Conservation (phyloP, 2,329 filamentous ascomycete genomes). For the Clarireedia homoeocarpa region DNA sequence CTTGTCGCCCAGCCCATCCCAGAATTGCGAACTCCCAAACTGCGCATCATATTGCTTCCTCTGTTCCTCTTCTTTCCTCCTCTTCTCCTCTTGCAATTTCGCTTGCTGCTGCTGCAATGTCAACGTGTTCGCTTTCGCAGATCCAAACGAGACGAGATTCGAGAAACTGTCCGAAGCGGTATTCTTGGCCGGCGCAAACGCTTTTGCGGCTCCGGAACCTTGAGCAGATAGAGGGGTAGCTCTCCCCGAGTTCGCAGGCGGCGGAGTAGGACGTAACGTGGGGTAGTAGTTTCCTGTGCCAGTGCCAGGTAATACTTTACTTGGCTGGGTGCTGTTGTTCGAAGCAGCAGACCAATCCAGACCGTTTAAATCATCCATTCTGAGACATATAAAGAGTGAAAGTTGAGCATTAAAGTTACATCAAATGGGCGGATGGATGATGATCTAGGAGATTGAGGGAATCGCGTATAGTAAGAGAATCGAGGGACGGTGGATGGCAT, state of each 20-base stretch:
- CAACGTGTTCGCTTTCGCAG: conserved; percentile 56
- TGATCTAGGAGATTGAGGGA: neutral
- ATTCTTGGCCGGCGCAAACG: conserved; percentile 36
- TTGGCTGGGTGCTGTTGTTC: conserved; percentile 27
- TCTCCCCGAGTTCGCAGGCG: conserved; percentile 42
- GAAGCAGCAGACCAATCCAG: conserved; percentile 47
- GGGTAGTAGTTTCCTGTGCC: conserved; percentile 39
- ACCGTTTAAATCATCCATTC: conserved; percentile 55
- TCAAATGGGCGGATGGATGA: neutral
- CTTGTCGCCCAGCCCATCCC: conserved; percentile 60
- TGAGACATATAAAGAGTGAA: conserved; percentile 11
- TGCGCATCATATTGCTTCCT: conserved; percentile 65
- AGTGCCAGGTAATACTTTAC: conserved; percentile 35
- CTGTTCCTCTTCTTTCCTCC: conserved; percentile 66
- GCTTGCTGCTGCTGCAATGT: conserved; percentile 72
- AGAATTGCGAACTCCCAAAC: conserved; percentile 70
- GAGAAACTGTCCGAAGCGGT: conserved; percentile 64
- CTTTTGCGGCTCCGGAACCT: conserved; percentile 33
- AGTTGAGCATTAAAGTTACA: conserved; percentile 11
- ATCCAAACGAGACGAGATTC: conserved; percentile 59
- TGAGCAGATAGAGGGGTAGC: conserved; percentile 43
- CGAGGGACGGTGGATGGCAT: neutral
- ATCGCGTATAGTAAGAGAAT: neutral
- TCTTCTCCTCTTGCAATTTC: conserved; percentile 56
- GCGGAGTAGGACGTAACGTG: conserved; percentile 43